These are phyloP conservation scores for Aspergillus taichungensis DNA, from an alignment of 495 filamentous ascomycete genomes.

Conservation along the genomic window DNA sequence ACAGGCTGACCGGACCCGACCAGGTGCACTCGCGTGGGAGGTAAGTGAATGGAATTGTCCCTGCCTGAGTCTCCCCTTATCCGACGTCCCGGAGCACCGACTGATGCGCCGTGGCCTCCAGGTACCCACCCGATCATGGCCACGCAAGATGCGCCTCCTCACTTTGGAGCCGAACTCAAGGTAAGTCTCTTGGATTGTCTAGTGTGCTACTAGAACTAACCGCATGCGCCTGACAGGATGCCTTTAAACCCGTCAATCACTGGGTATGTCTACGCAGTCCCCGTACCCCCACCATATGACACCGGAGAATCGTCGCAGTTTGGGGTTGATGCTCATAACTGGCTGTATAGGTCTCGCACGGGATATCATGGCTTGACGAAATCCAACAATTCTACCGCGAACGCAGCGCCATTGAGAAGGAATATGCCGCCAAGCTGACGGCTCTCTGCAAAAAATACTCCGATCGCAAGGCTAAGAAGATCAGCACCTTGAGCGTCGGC, in stretches of 20 bases:
- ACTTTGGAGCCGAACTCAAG: constrained; percentile 88
- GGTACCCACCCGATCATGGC: constrained; percentile 46
- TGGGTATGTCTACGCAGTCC: constrained; percentile 68
- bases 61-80: background rate
- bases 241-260: constrained; percentile 84
- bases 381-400: constrained; percentile 96
- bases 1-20: background rate
- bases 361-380: constrained; percentile 92
- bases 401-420: constrained; percentile 87
- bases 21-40: background rate
- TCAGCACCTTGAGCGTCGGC: constrained; percentile 81
- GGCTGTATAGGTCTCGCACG: constrained; percentile 55
- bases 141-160: constrained; percentile 62
- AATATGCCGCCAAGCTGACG: constrained; percentile 82
- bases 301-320: constrained; percentile 9
- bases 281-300: constrained; percentile 12
- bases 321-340: constrained; percentile 11
- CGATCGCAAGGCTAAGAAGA: constrained; percentile 91
- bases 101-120: constrained; percentile 11
- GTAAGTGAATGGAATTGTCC: background rate
- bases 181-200: constrained; percentile 31
- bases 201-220: too few species aligned
- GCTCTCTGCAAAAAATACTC: constrained; percentile 88
- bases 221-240: constrained; percentile 51
- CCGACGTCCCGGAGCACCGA: background rate